Percentiles rank a stretch among this genome's conserved stretches.
These are phyloP conservation scores for Tagetes patula DNA, from an alignment of 129 eudicot genomes.

Conservation along the genomic window DNA sequence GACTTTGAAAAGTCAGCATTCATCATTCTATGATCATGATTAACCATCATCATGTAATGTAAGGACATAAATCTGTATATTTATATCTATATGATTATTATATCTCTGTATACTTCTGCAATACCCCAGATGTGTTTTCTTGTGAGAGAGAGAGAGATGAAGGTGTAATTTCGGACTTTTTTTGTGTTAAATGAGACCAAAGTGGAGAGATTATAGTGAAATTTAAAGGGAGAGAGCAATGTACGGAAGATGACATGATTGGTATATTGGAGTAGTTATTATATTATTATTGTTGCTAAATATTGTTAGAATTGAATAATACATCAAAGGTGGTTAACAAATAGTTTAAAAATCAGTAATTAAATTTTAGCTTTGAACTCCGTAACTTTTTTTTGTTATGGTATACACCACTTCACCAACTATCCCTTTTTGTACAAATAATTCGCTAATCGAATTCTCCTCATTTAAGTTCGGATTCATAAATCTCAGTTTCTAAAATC, in stretches of 20 bases:
- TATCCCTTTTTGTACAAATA: no score
- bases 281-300: background rate
- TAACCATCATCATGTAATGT: slow-evolving; percentile 25
- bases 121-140: background rate
- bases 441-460: no score
- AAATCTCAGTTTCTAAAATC: no score
- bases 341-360: no score
- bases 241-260: slow-evolving; percentile 28
- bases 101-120: slow-evolving; percentile 5
- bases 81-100: slow-evolving; percentile 5
- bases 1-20: slow-evolving; percentile 31
- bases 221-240: slow-evolving; percentile 36
- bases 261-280: background rate
- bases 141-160: slow-evolving; percentile 19
- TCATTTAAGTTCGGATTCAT: no score
- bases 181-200: slow-evolving; percentile 36
- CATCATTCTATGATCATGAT: slow-evolving; percentile 32
- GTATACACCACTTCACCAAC: no score
- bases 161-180: slow-evolving; percentile 12
- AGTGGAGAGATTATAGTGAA: slow-evolving; percentile 43
- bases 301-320: background rate
- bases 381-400: no score
- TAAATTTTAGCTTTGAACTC: no score
- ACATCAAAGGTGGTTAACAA: background rate
- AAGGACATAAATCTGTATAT: background rate